Conservation (phyloP, 805 yeast genomes). For the Candida qinlingensis region DNA sequence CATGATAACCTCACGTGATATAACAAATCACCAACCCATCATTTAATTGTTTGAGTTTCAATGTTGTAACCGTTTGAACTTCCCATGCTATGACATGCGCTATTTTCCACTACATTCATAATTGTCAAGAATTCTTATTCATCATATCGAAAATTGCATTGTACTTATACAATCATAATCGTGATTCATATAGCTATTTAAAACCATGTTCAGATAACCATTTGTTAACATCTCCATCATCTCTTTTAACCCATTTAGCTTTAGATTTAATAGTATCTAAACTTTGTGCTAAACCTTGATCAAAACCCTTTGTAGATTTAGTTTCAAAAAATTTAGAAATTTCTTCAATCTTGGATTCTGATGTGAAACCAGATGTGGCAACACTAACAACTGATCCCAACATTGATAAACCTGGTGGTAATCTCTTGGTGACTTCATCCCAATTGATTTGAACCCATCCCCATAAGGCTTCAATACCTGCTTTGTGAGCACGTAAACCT, state of each 20-base stretch:
- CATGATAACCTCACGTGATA: too few species aligned
- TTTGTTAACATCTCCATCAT: constrained; percentile 37
- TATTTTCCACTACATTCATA: too few species aligned
- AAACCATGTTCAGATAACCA: constrained; percentile 41
- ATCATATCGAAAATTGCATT: too few species aligned
- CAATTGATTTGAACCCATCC: constrained; percentile 68
- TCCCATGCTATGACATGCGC: too few species aligned
- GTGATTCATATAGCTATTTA: constrained; percentile 4
- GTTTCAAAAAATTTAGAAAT: constrained; percentile 46
- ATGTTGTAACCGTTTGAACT: too few species aligned
- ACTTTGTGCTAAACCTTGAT: constrained; percentile 60
- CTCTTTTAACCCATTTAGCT: constrained; percentile 55
- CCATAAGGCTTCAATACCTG: constrained; percentile 70
- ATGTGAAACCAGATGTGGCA: constrained; percentile 57
- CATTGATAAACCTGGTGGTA: constrained; percentile 82
- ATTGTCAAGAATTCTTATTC: neutral
- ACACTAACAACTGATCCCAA: constrained; percentile 67
- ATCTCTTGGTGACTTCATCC: constrained; percentile 56
- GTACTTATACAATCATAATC: neutral
- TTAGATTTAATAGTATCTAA: constrained; percentile 55
- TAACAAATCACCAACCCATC: too few species aligned
- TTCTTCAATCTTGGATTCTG: constrained; percentile 44
- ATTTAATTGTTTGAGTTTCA: too few species aligned
- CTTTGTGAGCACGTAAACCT: constrained; percentile 57
- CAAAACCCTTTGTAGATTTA: constrained; percentile 58